Evolutionary conservation across 768 basidiomycete genomes (phyloP).

Genomic region (Mycena indigotica): DNA sequence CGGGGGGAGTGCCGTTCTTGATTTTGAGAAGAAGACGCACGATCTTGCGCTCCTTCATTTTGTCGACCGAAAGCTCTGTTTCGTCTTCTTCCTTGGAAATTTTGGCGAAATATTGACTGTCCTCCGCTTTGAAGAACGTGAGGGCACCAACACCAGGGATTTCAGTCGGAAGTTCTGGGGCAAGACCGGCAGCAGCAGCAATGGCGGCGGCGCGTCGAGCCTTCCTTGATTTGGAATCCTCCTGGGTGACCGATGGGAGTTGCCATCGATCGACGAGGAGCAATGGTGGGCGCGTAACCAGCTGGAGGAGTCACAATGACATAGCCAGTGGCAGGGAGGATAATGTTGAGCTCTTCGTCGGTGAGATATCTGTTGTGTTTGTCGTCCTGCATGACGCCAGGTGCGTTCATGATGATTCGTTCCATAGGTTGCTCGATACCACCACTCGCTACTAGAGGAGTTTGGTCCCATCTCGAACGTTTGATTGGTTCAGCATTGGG

Average conservation of each 20-base stretch:
- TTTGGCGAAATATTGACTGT: conserved; percentile 96
- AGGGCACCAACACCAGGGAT: conserved; percentile 95
- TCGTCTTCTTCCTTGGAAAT: conserved; percentile 88
- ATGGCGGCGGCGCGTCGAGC: conserved; percentile 94
- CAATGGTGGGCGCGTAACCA: conserved; percentile 87
- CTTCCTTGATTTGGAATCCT: conserved; percentile 74
- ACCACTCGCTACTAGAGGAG: conserved; percentile 69
- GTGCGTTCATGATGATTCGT: conserved; percentile 87
- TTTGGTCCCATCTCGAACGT: conserved; percentile 97
- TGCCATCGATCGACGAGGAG: conserved; percentile 56
- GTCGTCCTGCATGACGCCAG: conserved; percentile 90
- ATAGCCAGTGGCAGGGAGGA: conserved; percentile 86
- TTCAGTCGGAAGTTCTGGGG: conserved; percentile 89
- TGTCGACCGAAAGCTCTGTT: conserved; percentile 89
- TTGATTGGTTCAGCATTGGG: conserved; percentile 81
- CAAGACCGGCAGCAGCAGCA: conserved; percentile 86
- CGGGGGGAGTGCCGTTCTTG: conserved; percentile 98
- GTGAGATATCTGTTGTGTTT: conserved; percentile 88
- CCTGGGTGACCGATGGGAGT: conserved; percentile 76
- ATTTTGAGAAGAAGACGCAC: conserved; percentile 97
- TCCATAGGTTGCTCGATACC: conserved; percentile 63
- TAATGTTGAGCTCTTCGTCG: conserved; percentile 93
- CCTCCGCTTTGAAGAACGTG: conserved; percentile 97
- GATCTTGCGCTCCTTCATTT: conserved; percentile 99
- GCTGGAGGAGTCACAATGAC: conserved; percentile 89